Evolutionary conservation across 2,329 filamentous ascomycete species (phyloP).

Genomic region (Tolypocladium cylindrosporum): DNA sequence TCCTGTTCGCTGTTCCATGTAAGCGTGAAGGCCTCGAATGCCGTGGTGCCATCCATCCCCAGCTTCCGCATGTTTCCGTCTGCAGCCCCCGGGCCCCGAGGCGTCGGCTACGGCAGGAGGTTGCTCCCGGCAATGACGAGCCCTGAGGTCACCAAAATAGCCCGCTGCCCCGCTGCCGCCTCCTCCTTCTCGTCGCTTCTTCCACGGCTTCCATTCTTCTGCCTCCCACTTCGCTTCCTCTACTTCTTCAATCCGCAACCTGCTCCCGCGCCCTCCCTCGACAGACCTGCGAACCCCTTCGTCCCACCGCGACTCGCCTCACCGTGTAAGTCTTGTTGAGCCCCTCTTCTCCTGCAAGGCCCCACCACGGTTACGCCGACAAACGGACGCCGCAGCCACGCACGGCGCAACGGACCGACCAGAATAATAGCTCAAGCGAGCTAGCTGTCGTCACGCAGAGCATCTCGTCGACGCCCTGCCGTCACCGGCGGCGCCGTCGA

Average conservation of each 20-base stretch:
- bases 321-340: slow-evolving; percentile 4
- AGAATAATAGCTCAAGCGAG: slow-evolving; percentile 5
- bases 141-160: neutral
- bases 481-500: neutral
- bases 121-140: slow-evolving; percentile 17
- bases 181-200: neutral
- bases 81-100: slow-evolving; percentile 5
- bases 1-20: neutral
- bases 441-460: neutral
- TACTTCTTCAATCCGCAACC: neutral
- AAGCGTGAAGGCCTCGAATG: neutral
- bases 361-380: slow-evolving; percentile 1
- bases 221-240: neutral
- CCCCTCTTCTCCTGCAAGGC: slow-evolving; percentile 1
- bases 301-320: neutral
- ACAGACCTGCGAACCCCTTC: neutral
- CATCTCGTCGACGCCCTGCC: neutral
- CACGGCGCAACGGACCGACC: slow-evolving; percentile 3
- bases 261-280: neutral
- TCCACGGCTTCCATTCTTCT: neutral
- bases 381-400: neutral
- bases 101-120: slow-evolving; percentile 19
- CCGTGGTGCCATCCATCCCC: neutral
- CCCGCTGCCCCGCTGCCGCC: neutral
- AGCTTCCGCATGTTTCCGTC: slow-evolving; percentile 22